Evolutionary conservation across 129 eudicot genomes (phyloP), one percentile per base, ranked within the genome.

Genomic region (Oenanthe sinensis): DNA sequence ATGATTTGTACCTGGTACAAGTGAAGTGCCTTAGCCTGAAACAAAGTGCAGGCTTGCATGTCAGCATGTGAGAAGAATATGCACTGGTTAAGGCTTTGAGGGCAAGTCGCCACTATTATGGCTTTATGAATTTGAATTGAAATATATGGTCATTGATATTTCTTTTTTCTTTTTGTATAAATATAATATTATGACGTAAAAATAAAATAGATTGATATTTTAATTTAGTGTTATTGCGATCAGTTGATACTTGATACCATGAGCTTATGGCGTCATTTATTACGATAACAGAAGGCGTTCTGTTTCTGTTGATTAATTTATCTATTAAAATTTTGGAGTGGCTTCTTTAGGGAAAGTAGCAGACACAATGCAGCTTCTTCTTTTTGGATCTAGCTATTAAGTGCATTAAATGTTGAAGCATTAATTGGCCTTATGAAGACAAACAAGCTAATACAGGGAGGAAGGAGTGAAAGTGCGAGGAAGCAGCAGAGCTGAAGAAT

Each of bases 391-490:
- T 67, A 30, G 42, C 30, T 6, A 30, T 15, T 28, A 15, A 13
- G 14, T 67, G 77, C 77, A 46, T 74, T 74, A 74, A 74, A n/a
- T 74, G 40, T 73, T 42, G 50, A 19, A 17, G 48, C 50, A 40
- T 74, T 74, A 14, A 74, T 45, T 28, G 77, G 43, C 77, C 60
- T 74, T 74, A 13, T 26, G 77, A 46, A 45, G 60, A 74, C 77
- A 74, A 74, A 74, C 60, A 46, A 46, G 77, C 77, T 74, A 60
- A 45, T 50, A 74, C 50, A 33, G 22, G 22, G 58, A 2, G 19
- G 40, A 46, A 46, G 77, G 60, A 24, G 60, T 1, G 77, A 74
- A 74, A 46, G 42, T 10, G 60, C 60, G 22, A 46, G 77, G 77
- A 74, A 74, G 77, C 77, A 74, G 40, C 77, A 0, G 54, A 24